Evolutionary conservation across 768 basidiomycete genomes (phyloP).

Genomic region (Sutorius australiensis): DNA sequence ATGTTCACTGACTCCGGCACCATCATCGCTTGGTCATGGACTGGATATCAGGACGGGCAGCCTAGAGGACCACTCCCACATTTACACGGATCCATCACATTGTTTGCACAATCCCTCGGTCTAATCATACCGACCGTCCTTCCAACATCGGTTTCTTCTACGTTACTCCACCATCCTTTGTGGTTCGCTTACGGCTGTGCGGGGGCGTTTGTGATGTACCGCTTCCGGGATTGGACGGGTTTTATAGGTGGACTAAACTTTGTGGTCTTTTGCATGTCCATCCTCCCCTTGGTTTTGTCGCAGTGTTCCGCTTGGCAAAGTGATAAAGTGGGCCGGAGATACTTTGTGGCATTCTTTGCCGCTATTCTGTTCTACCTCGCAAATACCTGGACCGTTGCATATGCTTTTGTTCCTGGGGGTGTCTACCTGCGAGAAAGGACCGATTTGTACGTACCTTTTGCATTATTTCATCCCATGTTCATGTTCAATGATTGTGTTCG

Average conservation of each 20-base stretch:
- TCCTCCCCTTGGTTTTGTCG: conserved; percentile 52
- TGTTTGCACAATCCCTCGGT: conserved; percentile 59
- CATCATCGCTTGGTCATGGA: conserved; percentile 85
- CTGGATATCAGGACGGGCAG: conserved; percentile 63
- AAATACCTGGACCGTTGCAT: conserved; percentile 81
- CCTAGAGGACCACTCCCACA: conserved; percentile 71
- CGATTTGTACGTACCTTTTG: conserved; percentile 49
- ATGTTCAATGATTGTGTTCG: background rate
- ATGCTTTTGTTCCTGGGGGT: conserved; percentile 87
- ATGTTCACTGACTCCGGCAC: conserved; percentile 74
- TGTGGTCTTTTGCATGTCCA: conserved; percentile 61
- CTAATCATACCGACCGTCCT: conserved; percentile 41
- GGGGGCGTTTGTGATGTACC: conserved; percentile 54
- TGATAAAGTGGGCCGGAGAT: conserved; percentile 44
- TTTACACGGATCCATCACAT: conserved; percentile 64
- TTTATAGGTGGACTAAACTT: conserved; percentile 64
- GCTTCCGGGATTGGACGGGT: conserved; percentile 62
- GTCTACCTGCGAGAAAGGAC: conserved; percentile 72
- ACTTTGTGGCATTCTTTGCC: conserved; percentile 54
- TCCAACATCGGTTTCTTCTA: conserved; percentile 11
- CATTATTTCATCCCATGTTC: background rate
- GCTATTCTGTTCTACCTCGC: conserved; percentile 63
- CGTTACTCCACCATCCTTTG: conserved; percentile 41
- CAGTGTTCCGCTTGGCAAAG: conserved; percentile 38
- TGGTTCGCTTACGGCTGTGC: conserved; percentile 55